Evolutionary conservation across 352 stramenopile genomes (phyloP), one percentile per base, ranked within the genome.

Genomic region (Thraustochytrium striatum): DNA sequence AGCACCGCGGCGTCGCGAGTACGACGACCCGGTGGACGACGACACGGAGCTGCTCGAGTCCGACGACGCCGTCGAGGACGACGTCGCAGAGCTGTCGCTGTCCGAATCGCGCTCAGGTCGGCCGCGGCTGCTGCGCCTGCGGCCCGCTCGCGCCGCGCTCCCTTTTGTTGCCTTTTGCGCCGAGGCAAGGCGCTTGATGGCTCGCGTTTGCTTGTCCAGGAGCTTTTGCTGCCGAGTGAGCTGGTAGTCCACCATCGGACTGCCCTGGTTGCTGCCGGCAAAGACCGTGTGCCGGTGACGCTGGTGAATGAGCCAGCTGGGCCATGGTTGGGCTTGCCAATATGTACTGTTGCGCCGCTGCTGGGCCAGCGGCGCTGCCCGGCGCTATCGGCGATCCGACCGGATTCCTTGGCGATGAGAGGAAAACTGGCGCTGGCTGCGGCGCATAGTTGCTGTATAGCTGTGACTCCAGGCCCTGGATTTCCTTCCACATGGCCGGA

Each of bases 241-340:
- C 50, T 75, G 65, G 36, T 35, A 70, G 13, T 75, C 65, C 5
- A 75, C 65, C 35, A 75, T 33, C 16, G 65, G 65, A 25, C 65
- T 75, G 32, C n/a, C 52, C 47, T 16, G 47, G 25, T 25, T 55
- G 47, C 16, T 16, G 16, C 16, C 16, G 16, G 47, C 47, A 16
- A 55, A 21, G 47, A 55, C 16, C 16, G 47, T 55, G 16, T 55
- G 47, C 47, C n/a, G n/a, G n/a, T n/a, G n/a, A n/a, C n/a, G n/a
- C n/a, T n/a, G n/a, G n/a, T n/a, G n/a, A n/a, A n/a, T n/a, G n/a
- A n/a, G n/a, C n/a, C n/a, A n/a, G n/a, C n/a, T n/a, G n/a, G n/a
- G n/a, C n/a, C n/a, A n/a, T n/a, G n/a, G n/a, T n/a, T n/a, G n/a
- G n/a, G n/a, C n/a, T n/a, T n/a, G n/a, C n/a, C n/a, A n/a, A n/a